Evolutionary conservation across 257 asterid genomes (phyloP), one percentile per base, ranked within the genome.

Genomic region (Lantana camara): DNA sequence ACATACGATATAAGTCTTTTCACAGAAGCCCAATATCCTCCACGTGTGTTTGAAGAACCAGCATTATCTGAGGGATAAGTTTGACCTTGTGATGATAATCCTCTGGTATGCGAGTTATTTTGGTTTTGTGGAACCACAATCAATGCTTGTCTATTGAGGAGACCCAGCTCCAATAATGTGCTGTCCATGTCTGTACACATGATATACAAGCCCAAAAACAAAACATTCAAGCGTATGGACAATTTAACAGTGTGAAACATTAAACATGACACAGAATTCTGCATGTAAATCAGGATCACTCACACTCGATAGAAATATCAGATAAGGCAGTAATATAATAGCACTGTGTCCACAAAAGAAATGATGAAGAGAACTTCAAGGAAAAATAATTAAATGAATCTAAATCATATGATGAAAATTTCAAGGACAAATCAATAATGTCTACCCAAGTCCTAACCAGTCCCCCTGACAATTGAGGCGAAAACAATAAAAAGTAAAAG

Each of bases 101-200:
- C 85, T 70, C 79, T 20, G 66, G 71, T 53, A 47, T 45, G 77
- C 30, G 63, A 61, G 53, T 20, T 61, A 30, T 71, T 67, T 30
- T 38, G 73, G 60, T 49, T 70, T 22, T 53, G 72, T 44, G 66
- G 82, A 77, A 93, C 85, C 53, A 90, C 92, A 30, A 90, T 29
- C 52, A 93, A 67, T 70, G 99, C 89, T 61, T 93, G 99, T 75
- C 99, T 85, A 62, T 83, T 77, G 67, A 38, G 73, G 64, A 93
- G 78, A 47, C 86, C 91, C 85, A 93, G 68, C 48, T 88, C 96
- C 65, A 85, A 75, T 64, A 93, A 70, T 22, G 88, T 77, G 71
- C 70, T 74, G 62, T 66, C 69, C 75, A 93, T 70, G 67, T 93
- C 99, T 93, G 90, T 44, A 60, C 21, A 57, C 41, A 70, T 3